Base-by-base conservation (phyloP, 306 rosid species). In the Clitoria ternatea region DNA sequence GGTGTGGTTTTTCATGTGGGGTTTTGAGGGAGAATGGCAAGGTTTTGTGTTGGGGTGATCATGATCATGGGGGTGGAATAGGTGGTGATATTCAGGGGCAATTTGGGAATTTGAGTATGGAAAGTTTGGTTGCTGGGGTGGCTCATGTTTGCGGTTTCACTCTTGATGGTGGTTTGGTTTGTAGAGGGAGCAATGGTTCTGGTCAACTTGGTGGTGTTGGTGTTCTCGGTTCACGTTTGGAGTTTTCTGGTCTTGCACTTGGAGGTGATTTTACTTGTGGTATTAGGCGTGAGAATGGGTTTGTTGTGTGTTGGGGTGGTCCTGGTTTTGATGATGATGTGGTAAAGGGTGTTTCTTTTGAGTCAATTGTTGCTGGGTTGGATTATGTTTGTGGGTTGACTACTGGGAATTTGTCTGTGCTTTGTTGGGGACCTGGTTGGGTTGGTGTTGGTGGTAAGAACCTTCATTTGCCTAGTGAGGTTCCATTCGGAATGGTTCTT, bases 121-220 rank as follows among this genome's bases (percentile, higher is more conserved):
- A 75, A 13, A 76, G 45, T 33, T 39, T 83, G 29, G 68, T 79
- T 45, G 79, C 77, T 30, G 87, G 87, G 2, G 80, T 76, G 19
- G 79, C 87, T 3, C 87, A 79, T 68, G 87, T 63, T 52, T 83
- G 87, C 56, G 87, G 87, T 3, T 72, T 83, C 19, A 83, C 79
- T 9, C 15, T 62, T n/a, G 13, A 53, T n/a, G 82, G 80, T 10
- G 62, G 13, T 76, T 68, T 83, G 57, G 56, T 79, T 35, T 83
- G 84, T 64, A 43, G 54, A 62, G 84, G 87, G 13, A 60, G 35
- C 63, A 76, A 75, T 47, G 52, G n/a, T 48, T 67, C 82, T 20
- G 84, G 81, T 19, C 81, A 79, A 72, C 56, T 67, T 8, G 69
- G 69, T 5, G n/a, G 2, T 19, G 2, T n/a, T 32, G 24, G 19